These are phyloP conservation scores for Westerdykella ornata DNA, from an alignment of 2,329 filamentous ascomycete genomes.

Conservation along the genomic window DNA sequence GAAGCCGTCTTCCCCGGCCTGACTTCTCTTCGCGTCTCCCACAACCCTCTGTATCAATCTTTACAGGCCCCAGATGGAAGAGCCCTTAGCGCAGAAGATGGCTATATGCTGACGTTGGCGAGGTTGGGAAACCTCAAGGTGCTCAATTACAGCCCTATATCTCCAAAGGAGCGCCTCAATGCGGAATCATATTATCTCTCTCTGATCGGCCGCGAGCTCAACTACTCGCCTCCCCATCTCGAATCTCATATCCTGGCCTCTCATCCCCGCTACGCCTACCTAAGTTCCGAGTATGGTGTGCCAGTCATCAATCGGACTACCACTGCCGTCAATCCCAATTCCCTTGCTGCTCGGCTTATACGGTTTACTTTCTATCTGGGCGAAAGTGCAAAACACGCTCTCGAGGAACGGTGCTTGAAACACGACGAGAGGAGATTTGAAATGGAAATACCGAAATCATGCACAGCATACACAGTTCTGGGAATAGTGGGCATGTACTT, in stretches of 20 bases:
- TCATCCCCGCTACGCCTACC: constrained; percentile 65
- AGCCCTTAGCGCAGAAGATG: constrained; percentile 60
- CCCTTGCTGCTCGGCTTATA: constrained; percentile 72
- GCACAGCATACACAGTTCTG: constrained; percentile 75
- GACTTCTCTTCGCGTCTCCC: constrained; percentile 66
- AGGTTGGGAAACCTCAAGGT: constrained; percentile 61
- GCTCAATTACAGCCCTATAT: constrained; percentile 67
- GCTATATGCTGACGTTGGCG: constrained; percentile 81
- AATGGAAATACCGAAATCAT: constrained; percentile 61
- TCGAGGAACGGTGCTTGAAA: constrained; percentile 1
- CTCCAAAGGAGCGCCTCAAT: constrained; percentile 68
- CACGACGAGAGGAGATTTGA: constrained; percentile 9
- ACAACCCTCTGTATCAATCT: constrained; percentile 74
- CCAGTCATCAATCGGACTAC: constrained; percentile 53
- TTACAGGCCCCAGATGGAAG: constrained; percentile 40
- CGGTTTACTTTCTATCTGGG: constrained; percentile 48
- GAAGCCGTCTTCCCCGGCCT: constrained; percentile 64
- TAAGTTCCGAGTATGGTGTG: constrained; percentile 71
- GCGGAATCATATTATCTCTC: constrained; percentile 92
- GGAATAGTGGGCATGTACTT: constrained; percentile 71
- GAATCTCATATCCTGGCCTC: constrained; percentile 48
- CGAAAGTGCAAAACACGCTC: constrained; percentile 1
- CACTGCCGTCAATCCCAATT: constrained; percentile 61
- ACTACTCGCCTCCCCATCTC: constrained; percentile 51
- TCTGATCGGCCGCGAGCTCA: constrained; percentile 70